Evolutionary conservation across 2,329 filamentous ascomycete genomes (phyloP), one percentile per base, ranked within the genome.

Genomic region (Niveomyces coronatus): DNA sequence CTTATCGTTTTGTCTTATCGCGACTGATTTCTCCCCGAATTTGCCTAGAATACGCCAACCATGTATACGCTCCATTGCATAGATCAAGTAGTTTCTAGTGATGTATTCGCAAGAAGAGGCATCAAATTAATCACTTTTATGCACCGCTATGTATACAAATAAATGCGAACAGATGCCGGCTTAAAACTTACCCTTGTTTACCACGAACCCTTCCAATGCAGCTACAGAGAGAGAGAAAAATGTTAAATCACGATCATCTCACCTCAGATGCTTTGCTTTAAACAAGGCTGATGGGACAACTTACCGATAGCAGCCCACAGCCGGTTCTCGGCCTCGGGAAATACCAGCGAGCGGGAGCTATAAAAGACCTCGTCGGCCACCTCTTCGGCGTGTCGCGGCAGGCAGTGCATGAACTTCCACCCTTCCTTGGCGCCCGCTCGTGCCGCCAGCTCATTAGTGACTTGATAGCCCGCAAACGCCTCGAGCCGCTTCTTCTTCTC

Each of bases 341-440:
- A 98, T 4, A 96, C 91, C 18, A 98, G 66, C 27, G 85, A 94
- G 52, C 82, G 74, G 0, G 76, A 70, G 33, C 85, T 79, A 61
- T 96, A 95, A 56, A 98, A 96, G 2, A 98, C 88, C 54, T 91
- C 87, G 53, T 98, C 89, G 41, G 74, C 78, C 23, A 98, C 91
- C 64, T 98, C 91, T 60, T 98, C 89, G 0, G 76, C 75, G 56
- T 98, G 88, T 45, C 91, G 76, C 11, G 91, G 91, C 42, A 98
- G 63, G 58, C 91, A 98, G 67, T 98, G 91, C 91, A 98, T 95
- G 59, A 98, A 98, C 61, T 85, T 87, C 91, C 91, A 98, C 45
- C 74, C 74, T 11, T 82, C 70, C 58, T 91, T 94, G 29, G 91
- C 91, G 15, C 86, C 88, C 30, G 87, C 88, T 35, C 79, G 72